Evolutionary conservation across 768 basidiomycete species (phyloP).

Genomic region (Tulasnella sp.): DNA sequence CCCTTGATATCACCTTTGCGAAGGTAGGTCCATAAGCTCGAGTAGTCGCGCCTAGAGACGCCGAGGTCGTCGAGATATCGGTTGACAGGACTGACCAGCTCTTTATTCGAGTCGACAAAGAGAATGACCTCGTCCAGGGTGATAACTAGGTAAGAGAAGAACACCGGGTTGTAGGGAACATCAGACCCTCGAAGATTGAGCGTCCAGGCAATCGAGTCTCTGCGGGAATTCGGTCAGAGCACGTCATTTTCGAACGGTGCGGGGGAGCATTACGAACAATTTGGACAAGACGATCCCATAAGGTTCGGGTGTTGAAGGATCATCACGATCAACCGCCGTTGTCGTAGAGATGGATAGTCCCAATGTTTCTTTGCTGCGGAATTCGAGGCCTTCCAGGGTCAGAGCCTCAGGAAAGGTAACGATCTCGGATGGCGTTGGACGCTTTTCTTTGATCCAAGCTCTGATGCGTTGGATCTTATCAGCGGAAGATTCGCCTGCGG

Average conservation of each 20-base stretch:
- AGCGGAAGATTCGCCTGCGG: constrained; percentile 52
- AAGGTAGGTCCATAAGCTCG: constrained; percentile 74
- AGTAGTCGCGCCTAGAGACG: constrained; percentile 63
- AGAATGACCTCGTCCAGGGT: constrained; percentile 54
- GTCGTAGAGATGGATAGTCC: neutral
- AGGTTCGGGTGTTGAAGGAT: neutral
- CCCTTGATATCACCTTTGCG: constrained; percentile 63
- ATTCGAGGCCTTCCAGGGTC: constrained; percentile 7
- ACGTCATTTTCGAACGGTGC: neutral
- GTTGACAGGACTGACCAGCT: constrained; percentile 51
- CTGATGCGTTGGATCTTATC: constrained; percentile 69
- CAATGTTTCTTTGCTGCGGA: neutral
- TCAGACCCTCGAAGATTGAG: constrained; percentile 88
- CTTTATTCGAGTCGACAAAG: constrained; percentile 69
- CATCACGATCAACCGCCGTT: neutral
- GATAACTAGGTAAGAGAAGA: constrained; percentile 81
- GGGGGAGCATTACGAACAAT: neutral
- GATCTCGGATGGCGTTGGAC: constrained; percentile 11
- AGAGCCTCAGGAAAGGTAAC: neutral
- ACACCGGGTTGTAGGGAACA: constrained; percentile 88
- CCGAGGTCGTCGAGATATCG: constrained; percentile 55
- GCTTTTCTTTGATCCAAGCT: constrained; percentile 60
- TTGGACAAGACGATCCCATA: constrained; percentile 7
- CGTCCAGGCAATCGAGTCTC: constrained; percentile 76
- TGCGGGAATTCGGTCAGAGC: constrained; percentile 56